These are phyloP conservation scores for Talaromyces sp. DNA, from an alignment of 2,329 filamentous ascomycete genomes.

Conservation along the genomic window DNA sequence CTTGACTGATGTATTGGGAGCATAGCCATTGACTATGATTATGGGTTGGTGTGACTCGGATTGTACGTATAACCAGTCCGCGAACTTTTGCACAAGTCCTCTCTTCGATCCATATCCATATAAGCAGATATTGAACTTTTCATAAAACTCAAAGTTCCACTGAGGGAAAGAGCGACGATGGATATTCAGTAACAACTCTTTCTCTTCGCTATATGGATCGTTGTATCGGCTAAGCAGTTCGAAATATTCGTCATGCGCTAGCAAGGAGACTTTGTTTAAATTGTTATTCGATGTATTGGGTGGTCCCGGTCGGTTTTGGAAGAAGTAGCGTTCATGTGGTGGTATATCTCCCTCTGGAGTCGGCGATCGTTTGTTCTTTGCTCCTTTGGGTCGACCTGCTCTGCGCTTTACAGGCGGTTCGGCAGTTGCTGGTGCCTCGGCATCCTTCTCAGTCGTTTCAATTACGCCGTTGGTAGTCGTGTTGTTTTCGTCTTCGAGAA, in stretches of 20 bases:
- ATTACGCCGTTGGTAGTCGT: slow-evolving; percentile 21
- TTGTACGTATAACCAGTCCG: slow-evolving; percentile 58
- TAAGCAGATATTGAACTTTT: slow-evolving; percentile 82
- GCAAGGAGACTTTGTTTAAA: slow-evolving; percentile 65
- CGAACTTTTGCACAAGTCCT: slow-evolving; percentile 67
- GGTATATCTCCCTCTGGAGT: slow-evolving; percentile 78
- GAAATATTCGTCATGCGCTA: slow-evolving; percentile 93
- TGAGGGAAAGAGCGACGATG: slow-evolving; percentile 81
- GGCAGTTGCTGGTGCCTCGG: slow-evolving; percentile 36
- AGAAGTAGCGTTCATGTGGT: slow-evolving; percentile 87
- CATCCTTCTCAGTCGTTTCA: slow-evolving; percentile 29
- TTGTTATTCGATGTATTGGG: slow-evolving; percentile 84
- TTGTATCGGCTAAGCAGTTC: slow-evolving; percentile 57
- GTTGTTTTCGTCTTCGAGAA: slow-evolving; percentile 50
- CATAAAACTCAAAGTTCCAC: slow-evolving; percentile 83
- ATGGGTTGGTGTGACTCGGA: slow-evolving; percentile 47
- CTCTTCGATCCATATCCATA: slow-evolving; percentile 93
- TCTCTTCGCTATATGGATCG: slow-evolving; percentile 66
- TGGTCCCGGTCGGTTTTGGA: slow-evolving; percentile 77
- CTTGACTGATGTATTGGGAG: slow-evolving; percentile 41
- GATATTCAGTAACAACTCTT: slow-evolving; percentile 65
- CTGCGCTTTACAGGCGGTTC: slow-evolving; percentile 48
- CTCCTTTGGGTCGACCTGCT: slow-evolving; percentile 52
- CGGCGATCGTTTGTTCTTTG: slow-evolving; percentile 60
- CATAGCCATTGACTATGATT: slow-evolving; percentile 84